Evolutionary conservation across 345 rosid species (phyloP), one percentile per base, ranked within the genome.

Genomic region (Citrus australasica): DNA sequence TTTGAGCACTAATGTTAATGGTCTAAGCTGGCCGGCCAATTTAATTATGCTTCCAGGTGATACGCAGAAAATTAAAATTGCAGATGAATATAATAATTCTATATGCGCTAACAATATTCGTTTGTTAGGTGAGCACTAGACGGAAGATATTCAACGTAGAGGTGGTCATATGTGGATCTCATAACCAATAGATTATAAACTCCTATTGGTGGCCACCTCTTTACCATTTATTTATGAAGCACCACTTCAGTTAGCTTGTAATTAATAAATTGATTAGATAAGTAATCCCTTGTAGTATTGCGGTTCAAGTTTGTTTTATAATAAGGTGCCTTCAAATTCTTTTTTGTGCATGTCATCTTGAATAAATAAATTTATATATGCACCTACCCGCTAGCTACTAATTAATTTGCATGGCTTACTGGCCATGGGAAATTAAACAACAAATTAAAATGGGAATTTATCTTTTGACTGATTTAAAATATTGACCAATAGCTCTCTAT

Each of bases 91-190:
- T 46, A 46, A 46, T 46, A 46, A 46, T 46, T 0, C 16, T 46
- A 46, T 11, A 46, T 11, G 51, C 51, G 51, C 51, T 46, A 13
- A 13, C 3, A 46, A 46, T 46, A 46, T 46, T 46, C 51, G 58
- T 53, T 16, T 53, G 58, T 19, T 53, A 22, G 48, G 46, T 21
- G 71, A 9, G 22, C 48, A 17, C 24, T 67, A 16, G 27, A 27
- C n/a, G 11, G 9, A 10, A 67, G 7, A 22, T 46, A 46, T 10
- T 22, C 30, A 38, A 38, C 53, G 2, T n/a, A 16, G 14, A 61
- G 13, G 66, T 22, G 73, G 73, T 25, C 73, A 11, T 69, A 69
- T 69, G 73, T 69, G 73, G 73, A 69, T 46, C 56, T 9, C 73
- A 69, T 42, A 13, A 24, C 16, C 9, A 10, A 5, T 7, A 6